phyloP scores from a whole-genome alignment of 1,139 yeast genomes.

The Entelexis paramagnoliae region DNA sequence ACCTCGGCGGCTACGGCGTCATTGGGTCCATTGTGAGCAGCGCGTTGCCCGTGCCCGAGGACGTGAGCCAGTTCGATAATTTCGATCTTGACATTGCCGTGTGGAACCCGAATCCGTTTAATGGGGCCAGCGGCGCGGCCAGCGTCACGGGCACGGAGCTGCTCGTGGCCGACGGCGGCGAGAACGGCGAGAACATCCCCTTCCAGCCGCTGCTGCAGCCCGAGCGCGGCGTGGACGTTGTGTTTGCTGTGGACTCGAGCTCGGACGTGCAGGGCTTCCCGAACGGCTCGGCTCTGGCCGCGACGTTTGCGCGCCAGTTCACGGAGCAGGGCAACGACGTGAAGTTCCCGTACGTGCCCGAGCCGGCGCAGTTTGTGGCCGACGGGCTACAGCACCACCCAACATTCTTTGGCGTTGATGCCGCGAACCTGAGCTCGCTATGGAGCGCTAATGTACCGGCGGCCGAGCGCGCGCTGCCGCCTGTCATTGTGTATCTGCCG shows the following conservation, averaged over 20 bases:
- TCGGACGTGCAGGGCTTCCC: slow-evolving; percentile 69
- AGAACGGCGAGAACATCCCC: slow-evolving; percentile 69
- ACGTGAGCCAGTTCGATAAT: background rate
- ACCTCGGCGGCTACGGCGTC: slow-evolving; percentile 27
- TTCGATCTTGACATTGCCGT: background rate
- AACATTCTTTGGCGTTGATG: slow-evolving; percentile 70
- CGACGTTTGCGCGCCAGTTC: slow-evolving; percentile 45
- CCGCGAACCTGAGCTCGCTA: slow-evolving; percentile 47
- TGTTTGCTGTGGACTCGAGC: slow-evolving; percentile 74
- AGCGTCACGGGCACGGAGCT: slow-evolving; percentile 35
- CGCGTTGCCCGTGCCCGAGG: slow-evolving; percentile 1
- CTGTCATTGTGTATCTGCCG: slow-evolving; percentile 70
- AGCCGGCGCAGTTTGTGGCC: slow-evolving; percentile 45
- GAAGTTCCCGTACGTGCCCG: slow-evolving; percentile 65
- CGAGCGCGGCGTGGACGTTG: slow-evolving; percentile 60
- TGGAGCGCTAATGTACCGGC: slow-evolving; percentile 27
- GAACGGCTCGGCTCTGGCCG: slow-evolving; percentile 42
- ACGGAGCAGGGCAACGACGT: slow-evolving; percentile 49
- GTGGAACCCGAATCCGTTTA: slow-evolving; percentile 5
- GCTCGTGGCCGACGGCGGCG: slow-evolving; percentile 76
- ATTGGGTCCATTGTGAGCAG: background rate
- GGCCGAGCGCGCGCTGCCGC: slow-evolving; percentile 40
- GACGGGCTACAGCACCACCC: slow-evolving; percentile 39
- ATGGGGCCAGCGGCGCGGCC: background rate
- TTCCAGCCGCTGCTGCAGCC: slow-evolving; percentile 64